phyloP scores from a whole-genome alignment of 257 asterid species.

The Haberlea rhodopensis region DNA sequence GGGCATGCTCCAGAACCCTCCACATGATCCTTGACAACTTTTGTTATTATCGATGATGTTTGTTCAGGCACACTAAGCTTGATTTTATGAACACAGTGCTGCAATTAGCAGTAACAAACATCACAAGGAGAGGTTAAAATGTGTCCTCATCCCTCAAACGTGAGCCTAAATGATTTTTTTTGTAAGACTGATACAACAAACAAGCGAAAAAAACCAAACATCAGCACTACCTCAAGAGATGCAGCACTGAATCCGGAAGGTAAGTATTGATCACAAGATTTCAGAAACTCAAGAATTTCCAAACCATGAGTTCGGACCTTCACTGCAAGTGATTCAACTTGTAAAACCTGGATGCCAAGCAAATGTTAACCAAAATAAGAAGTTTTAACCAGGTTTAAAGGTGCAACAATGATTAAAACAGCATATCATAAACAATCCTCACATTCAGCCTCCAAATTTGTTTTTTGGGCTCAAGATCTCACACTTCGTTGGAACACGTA shows the following conservation, averaged over 20 bases:
- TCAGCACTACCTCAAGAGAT: slow-evolving; percentile 64
- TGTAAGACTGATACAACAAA: background rate
- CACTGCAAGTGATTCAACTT: slow-evolving; percentile 58
- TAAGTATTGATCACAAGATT: slow-evolving; percentile 47
- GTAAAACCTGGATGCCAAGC: slow-evolving; percentile 54
- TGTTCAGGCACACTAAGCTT: slow-evolving; percentile 52
- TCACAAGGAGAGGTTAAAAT: slow-evolving; percentile 13
- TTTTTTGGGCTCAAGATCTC: background rate
- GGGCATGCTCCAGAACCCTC: slow-evolving; percentile 69
- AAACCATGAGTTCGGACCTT: slow-evolving; percentile 48
- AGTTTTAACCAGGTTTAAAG: background rate
- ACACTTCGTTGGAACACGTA: slow-evolving; percentile 6
- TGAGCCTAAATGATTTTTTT: slow-evolving; percentile 5
- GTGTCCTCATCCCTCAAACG: slow-evolving; percentile 14
- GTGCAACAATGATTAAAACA: slow-evolving; percentile 3
- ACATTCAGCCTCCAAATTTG: background rate
- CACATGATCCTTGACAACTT: slow-evolving; percentile 55
- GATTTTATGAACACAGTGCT: slow-evolving; percentile 52
- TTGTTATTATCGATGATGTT: slow-evolving; percentile 47
- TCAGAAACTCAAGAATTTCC: slow-evolving; percentile 64
- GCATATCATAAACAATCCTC: slow-evolving; percentile 5
- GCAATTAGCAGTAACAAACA: slow-evolving; percentile 31
- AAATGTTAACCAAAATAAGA: slow-evolving; percentile 26
- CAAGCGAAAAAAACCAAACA: slow-evolving; percentile 21
- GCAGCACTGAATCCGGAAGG: slow-evolving; percentile 49